These are phyloP conservation scores for Nigrospora oryzae DNA, from an alignment of 2,329 filamentous ascomycete genomes.

Conservation along the genomic window DNA sequence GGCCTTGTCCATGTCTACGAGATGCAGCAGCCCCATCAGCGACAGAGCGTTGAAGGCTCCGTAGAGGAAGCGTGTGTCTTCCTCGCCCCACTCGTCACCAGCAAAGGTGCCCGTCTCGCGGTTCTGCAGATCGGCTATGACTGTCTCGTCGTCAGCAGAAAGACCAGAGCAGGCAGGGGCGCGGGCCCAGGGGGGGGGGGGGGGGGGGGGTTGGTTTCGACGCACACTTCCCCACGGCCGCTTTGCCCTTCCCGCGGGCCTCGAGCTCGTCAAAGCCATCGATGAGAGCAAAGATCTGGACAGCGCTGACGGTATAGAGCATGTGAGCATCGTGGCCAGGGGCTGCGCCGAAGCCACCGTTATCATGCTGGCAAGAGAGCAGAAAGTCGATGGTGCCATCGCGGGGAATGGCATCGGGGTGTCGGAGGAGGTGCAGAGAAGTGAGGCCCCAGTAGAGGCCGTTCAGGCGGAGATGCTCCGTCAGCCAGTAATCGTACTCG, in stretches of 20 bases:
- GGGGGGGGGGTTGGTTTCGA: conserved; percentile 9
- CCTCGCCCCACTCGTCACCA: conserved; percentile 94
- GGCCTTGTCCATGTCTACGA: conserved; percentile 73
- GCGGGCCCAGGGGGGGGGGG: neutral
- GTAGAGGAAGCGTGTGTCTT: conserved; percentile 91
- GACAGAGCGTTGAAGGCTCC: conserved; percentile 84
- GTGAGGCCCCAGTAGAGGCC: conserved; percentile 96
- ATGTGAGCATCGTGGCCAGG: conserved; percentile 94
- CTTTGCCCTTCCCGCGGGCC: conserved; percentile 56
- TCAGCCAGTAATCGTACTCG: conserved; percentile 96
- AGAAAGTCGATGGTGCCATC: conserved; percentile 82
- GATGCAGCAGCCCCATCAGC: conserved; percentile 62
- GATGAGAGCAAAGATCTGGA: conserved; percentile 84
- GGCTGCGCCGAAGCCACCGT: conserved; percentile 86
- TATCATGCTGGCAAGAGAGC: conserved; percentile 85
- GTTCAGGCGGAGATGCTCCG: conserved; percentile 90
- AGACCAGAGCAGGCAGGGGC: conserved; percentile 6
- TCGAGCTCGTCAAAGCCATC: conserved; percentile 83
- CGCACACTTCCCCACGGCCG: conserved; percentile 73
- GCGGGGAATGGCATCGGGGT: conserved; percentile 72
- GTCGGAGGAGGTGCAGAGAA: conserved; percentile 75
- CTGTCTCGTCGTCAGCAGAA: conserved; percentile 27
- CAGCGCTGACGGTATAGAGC: conserved; percentile 89
- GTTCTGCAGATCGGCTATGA: conserved; percentile 78
- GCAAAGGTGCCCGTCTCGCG: conserved; percentile 75